Percentiles rank a stretch among this genome's conserved stretches.
These are phyloP conservation scores for Rhazya stricta DNA, from an alignment of 257 asterid genomes.

Conservation along the genomic window DNA sequence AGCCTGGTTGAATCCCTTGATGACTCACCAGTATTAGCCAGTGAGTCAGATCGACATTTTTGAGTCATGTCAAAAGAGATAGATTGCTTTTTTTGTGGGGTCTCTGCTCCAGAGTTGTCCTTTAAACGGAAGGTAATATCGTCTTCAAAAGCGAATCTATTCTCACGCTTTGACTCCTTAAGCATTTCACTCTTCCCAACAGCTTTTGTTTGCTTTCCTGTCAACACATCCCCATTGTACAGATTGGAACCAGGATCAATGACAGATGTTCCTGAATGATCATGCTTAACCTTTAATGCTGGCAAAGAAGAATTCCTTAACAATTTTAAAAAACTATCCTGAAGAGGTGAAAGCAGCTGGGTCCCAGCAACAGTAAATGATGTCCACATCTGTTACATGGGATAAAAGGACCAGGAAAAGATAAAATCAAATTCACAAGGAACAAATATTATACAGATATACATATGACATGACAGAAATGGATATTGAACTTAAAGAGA, in stretches of 20 bases:
- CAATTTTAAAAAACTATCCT: constrained; percentile 50
- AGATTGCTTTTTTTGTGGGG: constrained; percentile 28
- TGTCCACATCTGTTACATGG: constrained; percentile 58
- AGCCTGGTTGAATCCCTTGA: neutral
- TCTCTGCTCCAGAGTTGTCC: constrained; percentile 37
- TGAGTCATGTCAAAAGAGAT: constrained; percentile 27
- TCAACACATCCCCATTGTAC: constrained; percentile 27
- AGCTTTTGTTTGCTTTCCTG: constrained; percentile 38
- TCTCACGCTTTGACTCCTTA: constrained; percentile 36
- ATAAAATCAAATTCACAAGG: constrained; percentile 15
- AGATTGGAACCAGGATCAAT: constrained; percentile 31
- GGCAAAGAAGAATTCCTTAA: constrained; percentile 30
- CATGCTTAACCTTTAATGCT: constrained; percentile 29
- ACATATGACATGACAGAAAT: neutral
- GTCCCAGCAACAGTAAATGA: constrained; percentile 41
- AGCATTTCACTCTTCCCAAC: constrained; percentile 29
- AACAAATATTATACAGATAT: neutral
- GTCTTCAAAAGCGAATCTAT: constrained; percentile 28
- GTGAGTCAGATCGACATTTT: constrained; percentile 30
- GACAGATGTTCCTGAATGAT: constrained; percentile 26
- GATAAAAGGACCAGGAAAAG: constrained; percentile 17
- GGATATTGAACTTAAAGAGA: constrained; percentile 10
- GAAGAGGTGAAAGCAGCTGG: constrained; percentile 71
- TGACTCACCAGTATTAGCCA: constrained; percentile 16
- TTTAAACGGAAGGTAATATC: constrained; percentile 19